These are phyloP conservation scores for Solanum commersonii DNA, from an alignment of 257 asterid species.

Conservation along the genomic window DNA sequence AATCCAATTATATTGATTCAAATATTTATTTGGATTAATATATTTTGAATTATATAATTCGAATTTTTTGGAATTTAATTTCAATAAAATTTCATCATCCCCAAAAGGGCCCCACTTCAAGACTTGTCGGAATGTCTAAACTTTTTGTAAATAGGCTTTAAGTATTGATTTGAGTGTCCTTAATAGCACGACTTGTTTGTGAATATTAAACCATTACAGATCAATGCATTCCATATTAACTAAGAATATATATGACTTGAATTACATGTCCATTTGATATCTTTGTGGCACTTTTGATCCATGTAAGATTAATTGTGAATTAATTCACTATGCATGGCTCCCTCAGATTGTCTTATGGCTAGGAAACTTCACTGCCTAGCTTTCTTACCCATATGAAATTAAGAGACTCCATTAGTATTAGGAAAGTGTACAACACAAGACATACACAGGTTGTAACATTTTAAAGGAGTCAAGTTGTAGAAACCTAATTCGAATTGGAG, in stretches of 20 bases:
- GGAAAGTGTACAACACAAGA: neutral
- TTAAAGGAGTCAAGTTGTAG: neutral
- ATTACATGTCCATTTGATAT: neutral
- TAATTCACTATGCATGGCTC: neutral
- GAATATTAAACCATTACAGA: neutral
- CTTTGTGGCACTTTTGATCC: neutral
- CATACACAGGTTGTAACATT: neutral
- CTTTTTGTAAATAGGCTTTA: neutral
- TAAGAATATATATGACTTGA: neutral
- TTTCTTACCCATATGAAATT: neutral
- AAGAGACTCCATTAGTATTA: neutral
- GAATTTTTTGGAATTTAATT: no score
- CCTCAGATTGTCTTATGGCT: neutral
- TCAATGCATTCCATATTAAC: neutral
- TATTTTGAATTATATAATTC: neutral
- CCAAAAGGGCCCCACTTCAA: neutral
- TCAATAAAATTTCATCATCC: neutral
- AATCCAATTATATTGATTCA: neutral
- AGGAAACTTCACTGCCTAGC: neutral
- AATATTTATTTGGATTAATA: no score
- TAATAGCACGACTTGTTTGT: neutral
- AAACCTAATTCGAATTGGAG: neutral
- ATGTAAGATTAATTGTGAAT: neutral
- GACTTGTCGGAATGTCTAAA: neutral
- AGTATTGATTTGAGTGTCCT: neutral